Evolutionary conservation across 2,329 filamentous ascomycete species (phyloP).

Genomic region (Raffaelea arxii): DNA sequence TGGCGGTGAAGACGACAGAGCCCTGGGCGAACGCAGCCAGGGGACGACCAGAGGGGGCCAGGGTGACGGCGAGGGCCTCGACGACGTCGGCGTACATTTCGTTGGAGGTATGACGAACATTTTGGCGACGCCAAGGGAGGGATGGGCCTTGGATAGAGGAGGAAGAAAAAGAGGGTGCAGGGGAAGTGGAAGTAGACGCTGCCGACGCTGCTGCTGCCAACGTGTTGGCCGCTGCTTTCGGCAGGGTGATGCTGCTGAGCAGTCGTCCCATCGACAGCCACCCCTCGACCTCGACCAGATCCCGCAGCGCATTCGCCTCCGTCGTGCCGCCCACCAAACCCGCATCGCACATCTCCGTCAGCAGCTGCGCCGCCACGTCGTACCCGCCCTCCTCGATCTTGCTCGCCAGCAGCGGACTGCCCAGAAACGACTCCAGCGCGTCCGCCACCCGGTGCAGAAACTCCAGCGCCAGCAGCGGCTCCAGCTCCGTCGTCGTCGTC

Average conservation of each 20-base stretch:
- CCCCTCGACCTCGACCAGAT: slow-evolving; percentile 85
- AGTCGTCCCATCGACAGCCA: slow-evolving; percentile 86
- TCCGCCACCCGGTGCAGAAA: slow-evolving; percentile 92
- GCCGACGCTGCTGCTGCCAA: not conserved
- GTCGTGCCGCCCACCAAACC: slow-evolving; percentile 74
- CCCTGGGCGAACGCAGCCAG: slow-evolving; percentile 82
- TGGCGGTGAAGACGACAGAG: slow-evolving; percentile 88
- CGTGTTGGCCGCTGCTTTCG: slow-evolving; percentile 25
- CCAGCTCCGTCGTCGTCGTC: slow-evolving; percentile 75
- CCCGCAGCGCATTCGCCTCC: slow-evolving; percentile 83
- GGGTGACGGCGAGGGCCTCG: slow-evolving; percentile 76
- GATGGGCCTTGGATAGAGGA: slow-evolving; percentile 32
- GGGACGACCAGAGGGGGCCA: slow-evolving; percentile 82
- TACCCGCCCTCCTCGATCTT: slow-evolving; percentile 90
- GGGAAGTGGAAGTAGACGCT: not conserved
- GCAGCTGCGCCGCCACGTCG: slow-evolving; percentile 84
- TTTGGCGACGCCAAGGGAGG: slow-evolving; percentile 80
- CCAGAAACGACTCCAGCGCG: slow-evolving; percentile 87
- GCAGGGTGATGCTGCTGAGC: slow-evolving; percentile 76
- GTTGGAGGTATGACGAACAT: slow-evolving; percentile 92
- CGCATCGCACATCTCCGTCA: slow-evolving; percentile 94
- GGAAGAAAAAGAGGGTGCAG: not conserved
- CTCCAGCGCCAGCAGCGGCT: slow-evolving; percentile 83
- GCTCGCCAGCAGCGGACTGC: slow-evolving; percentile 70
- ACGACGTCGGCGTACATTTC: slow-evolving; percentile 95